Evolutionary conservation across 805 yeast genomes (phyloP).

Genomic region (Candida nonsorbophila): DNA sequence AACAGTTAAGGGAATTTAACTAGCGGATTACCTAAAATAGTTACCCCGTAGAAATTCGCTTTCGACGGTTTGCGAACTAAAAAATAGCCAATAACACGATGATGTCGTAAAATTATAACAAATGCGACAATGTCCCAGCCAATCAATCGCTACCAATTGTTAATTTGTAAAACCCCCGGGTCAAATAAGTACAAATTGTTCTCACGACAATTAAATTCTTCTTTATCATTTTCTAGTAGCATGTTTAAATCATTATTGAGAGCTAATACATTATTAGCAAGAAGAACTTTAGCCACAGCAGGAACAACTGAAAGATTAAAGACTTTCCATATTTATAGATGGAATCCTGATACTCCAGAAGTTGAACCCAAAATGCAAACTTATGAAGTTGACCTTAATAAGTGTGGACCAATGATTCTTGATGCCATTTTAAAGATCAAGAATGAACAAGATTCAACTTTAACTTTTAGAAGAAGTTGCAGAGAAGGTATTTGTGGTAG

Average conservation of each 20-base stretch:
- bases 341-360: conserved; percentile 97
- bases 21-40: too few species aligned
- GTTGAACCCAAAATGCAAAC: conserved; percentile 82
- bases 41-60: too few species aligned
- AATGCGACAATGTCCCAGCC: too few species aligned
- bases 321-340: conserved; percentile 89
- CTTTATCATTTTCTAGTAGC: too few species aligned
- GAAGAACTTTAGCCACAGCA: conserved; percentile 44
- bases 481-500: conserved; percentile 99
- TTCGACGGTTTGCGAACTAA: too few species aligned
- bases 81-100: too few species aligned
- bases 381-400: conserved; percentile 79
- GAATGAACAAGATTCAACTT: conserved; percentile 92
- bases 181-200: too few species aligned
- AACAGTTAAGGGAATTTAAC: too few species aligned
- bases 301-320: conserved; percentile 55
- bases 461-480: conserved; percentile 96
- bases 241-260: too few species aligned
- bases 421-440: conserved; percentile 93
- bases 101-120: too few species aligned
- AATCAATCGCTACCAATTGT: conserved; percentile 5
- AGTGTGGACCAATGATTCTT: conserved; percentile 96
- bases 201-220: too few species aligned
- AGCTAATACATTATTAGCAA: too few species aligned
- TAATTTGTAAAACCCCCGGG: conserved; percentile 7